Evolutionary conservation across 2,329 filamentous ascomycete species (phyloP).

Genomic region (Colletotrichum gloeosporioides): DNA sequence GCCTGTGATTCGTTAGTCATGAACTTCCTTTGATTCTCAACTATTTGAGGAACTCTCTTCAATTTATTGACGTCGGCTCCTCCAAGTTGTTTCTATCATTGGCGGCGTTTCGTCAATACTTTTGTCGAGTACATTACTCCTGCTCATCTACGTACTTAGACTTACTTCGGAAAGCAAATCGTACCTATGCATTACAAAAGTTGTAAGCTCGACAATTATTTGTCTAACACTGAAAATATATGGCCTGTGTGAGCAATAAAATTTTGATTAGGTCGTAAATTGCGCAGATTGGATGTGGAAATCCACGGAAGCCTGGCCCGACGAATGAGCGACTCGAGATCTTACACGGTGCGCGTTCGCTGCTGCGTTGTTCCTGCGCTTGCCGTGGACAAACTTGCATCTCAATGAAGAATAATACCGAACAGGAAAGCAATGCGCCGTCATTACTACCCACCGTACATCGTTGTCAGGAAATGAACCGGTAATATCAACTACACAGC

Average conservation of each 20-base stretch:
- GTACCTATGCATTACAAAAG: too few species aligned
- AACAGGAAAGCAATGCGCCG: not conserved
- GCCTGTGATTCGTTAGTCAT: too few species aligned
- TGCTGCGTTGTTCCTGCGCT: not conserved
- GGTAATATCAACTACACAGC: not conserved
- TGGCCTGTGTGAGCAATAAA: not conserved
- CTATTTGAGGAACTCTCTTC: too few species aligned
- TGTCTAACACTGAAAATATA: rapidly evolving
- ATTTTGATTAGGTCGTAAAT: not conserved
- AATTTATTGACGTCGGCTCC: too few species aligned
- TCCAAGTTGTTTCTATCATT: too few species aligned
- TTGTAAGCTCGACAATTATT: too few species aligned
- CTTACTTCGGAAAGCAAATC: too few species aligned
- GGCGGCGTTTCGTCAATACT: too few species aligned
- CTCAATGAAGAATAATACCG: not conserved
- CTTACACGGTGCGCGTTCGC: not conserved
- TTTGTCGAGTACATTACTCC: too few species aligned
- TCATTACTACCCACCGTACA: not conserved
- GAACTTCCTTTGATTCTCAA: too few species aligned
- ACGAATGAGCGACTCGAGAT: not conserved
- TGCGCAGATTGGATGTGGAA: not conserved
- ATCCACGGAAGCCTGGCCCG: not conserved
- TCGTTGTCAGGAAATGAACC: not conserved
- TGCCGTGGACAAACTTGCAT: not conserved
- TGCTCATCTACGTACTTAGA: too few species aligned